Percentiles rank a stretch among this genome's conserved stretches.
phyloP scores from a whole-genome alignment of 2,329 filamentous ascomycete species.

The Pseudonectria foliicola region DNA sequence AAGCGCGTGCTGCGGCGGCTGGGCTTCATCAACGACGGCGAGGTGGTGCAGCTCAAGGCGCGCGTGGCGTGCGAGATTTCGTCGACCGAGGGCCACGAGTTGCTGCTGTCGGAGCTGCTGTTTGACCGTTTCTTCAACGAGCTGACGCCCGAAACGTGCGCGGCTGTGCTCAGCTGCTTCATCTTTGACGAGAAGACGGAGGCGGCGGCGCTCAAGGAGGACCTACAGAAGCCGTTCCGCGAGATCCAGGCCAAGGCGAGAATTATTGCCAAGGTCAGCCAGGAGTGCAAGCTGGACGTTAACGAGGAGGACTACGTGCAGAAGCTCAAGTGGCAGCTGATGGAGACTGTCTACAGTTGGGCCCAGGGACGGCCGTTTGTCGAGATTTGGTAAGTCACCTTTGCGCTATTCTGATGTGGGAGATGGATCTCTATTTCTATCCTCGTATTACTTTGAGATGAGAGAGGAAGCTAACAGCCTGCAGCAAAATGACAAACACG shows the following conservation, averaged over 20 bases:
- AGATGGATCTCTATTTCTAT: slow-evolving; percentile 2
- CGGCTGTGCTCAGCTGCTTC: slow-evolving; percentile 83
- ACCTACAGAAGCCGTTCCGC: slow-evolving; percentile 76
- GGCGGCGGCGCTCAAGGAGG: slow-evolving; percentile 68
- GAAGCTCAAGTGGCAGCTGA: slow-evolving; percentile 87
- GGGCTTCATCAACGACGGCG: slow-evolving; percentile 90
- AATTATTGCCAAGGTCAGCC: slow-evolving; percentile 84
- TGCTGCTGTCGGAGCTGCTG: slow-evolving; percentile 84
- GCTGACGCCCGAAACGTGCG: slow-evolving; percentile 77
- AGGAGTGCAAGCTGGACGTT: slow-evolving; percentile 88
- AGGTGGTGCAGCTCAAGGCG: slow-evolving; percentile 94
- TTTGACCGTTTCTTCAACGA: slow-evolving; percentile 99
- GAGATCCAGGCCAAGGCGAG: slow-evolving; percentile 84
- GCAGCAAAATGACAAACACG: slow-evolving; percentile 96
- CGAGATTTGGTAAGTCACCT: slow-evolving; percentile 76
- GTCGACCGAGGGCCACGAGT: slow-evolving; percentile 81
- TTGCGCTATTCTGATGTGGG: too few species aligned
- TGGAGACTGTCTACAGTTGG: slow-evolving; percentile 95
- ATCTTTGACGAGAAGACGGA: slow-evolving; percentile 96
- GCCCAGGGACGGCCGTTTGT: slow-evolving; percentile 83
- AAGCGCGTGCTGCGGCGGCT: slow-evolving; percentile 92
- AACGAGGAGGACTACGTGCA: slow-evolving; percentile 92
- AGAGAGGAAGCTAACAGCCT: slow-evolving; percentile 14
- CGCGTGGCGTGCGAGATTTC: slow-evolving; percentile 97
- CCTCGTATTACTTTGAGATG: not conserved